Percentiles rank a stretch among this genome's conserved stretches.
Evolutionary conservation across 805 yeast species (phyloP).

Genomic region (Candida piceae): DNA sequence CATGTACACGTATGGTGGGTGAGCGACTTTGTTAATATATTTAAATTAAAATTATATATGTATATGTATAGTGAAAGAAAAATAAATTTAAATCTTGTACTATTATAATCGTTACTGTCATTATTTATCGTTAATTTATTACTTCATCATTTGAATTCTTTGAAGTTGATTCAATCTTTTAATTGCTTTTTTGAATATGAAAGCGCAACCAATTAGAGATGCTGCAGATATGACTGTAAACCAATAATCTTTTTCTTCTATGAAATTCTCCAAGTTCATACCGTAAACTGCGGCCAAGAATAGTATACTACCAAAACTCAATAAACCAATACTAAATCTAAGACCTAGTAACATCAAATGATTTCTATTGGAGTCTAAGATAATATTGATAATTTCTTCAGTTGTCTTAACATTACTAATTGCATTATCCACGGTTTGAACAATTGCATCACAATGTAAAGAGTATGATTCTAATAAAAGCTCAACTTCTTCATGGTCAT

Average conservation of each 20-base stretch:
- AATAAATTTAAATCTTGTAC: not conserved
- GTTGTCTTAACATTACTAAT: constrained; percentile 84
- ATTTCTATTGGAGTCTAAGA: constrained; percentile 90
- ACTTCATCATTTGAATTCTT: constrained; percentile 49
- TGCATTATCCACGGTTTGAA: constrained; percentile 76
- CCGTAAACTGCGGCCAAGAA: constrained; percentile 88
- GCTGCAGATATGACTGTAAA: constrained; percentile 48
- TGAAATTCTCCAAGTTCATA: constrained; percentile 89
- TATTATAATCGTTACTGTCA: not conserved
- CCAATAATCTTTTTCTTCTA: constrained; percentile 77
- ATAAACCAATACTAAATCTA: constrained; percentile 74
- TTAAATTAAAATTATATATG: not conserved
- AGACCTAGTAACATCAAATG: constrained; percentile 85
- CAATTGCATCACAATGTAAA: constrained; percentile 88
- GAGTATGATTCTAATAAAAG: constrained; percentile 86
- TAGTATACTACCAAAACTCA: constrained; percentile 76
- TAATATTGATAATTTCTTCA: constrained; percentile 91
- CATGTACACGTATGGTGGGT: no score
- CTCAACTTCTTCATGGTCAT: constrained; percentile 84
- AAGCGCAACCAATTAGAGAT: constrained; percentile 33
- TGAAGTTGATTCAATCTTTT: constrained; percentile 60
- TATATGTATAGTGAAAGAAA: not conserved
- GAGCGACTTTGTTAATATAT: not conserved
- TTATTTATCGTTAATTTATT: no score
- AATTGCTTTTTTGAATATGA: constrained; percentile 50